Evolutionary conservation across 768 basidiomycete species (phyloP), one percentile per base, ranked within the genome.

Genomic region (Panaeolus cyanescens): DNA sequence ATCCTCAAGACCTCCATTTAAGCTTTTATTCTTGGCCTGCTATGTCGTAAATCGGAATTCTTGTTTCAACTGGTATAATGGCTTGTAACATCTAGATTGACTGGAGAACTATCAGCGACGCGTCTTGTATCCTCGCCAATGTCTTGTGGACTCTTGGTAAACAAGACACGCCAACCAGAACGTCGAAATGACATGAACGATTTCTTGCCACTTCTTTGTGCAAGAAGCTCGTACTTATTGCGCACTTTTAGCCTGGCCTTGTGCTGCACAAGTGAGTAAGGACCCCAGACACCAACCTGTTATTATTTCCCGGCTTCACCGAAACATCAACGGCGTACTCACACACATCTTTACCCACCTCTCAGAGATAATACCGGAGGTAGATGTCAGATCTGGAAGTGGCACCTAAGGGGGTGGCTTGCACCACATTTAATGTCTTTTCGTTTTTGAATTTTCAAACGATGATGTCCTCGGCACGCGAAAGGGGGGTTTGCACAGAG

Each of bases 371-470:
- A 30, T 15, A 13, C 25, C 45, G 45, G 45, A 13, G 45, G 4
- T 28, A 50, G 45, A 50, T 50, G 45, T 50, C 9, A 50, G 45
- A 50, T 50, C 45, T 50, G 45, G 45, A n/a, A n/a, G n/a, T n/a
- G n/a, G n/a, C n/a, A n/a, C n/a, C n/a, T n/a, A n/a, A n/a, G n/a
- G n/a, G n/a, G n/a, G n/a, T n/a, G n/a, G n/a, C n/a, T n/a, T n/a
- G n/a, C n/a, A n/a, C n/a, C n/a, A n/a, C n/a, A n/a, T n/a, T n/a
- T n/a, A n/a, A n/a, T n/a, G n/a, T n/a, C n/a, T n/a, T n/a, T n/a
- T n/a, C n/a, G n/a, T n/a, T n/a, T n/a, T n/a, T n/a, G n/a, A n/a
- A n/a, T n/a, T n/a, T n/a, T n/a, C n/a, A n/a, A n/a, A n/a, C 45
- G 10, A 28, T 28, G 30, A 25, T 50, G 30, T 50, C 45, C 25